phyloP scores from a whole-genome alignment of 1,284 basidiomycete genomes.

The Puccinia hordei region DNA sequence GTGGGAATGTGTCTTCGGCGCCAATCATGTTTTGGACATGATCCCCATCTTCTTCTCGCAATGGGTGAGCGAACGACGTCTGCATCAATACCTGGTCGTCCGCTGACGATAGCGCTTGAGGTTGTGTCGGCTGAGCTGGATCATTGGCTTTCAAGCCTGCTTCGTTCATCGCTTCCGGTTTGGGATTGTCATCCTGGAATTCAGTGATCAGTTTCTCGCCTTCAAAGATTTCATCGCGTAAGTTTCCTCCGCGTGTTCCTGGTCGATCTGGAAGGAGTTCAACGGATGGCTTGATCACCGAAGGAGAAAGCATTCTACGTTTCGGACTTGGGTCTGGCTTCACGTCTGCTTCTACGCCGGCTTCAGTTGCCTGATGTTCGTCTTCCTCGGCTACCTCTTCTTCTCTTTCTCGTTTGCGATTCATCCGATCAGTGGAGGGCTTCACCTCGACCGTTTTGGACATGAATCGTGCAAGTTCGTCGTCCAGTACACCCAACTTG shows the following conservation, averaged over 20 bases:
- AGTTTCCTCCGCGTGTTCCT: slow-evolving; percentile 37
- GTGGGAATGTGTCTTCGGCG: neutral
- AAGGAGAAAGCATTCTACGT: slow-evolving; percentile 8
- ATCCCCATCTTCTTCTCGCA: neutral
- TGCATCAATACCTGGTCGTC: neutral
- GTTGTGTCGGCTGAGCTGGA: neutral
- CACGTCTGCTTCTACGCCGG: neutral
- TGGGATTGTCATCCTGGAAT: slow-evolving; percentile 8
- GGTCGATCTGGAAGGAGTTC: slow-evolving; percentile 30
- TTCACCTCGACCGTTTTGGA: neutral
- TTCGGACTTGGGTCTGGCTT: neutral
- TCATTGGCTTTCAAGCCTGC: neutral
- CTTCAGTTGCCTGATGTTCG: neutral
- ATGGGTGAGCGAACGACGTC: neutral
- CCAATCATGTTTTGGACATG: neutral
- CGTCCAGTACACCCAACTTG: slow-evolving; percentile 26
- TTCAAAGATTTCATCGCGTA: slow-evolving; percentile 20
- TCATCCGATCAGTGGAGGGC: neutral
- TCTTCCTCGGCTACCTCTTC: neutral
- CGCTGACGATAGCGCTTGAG: neutral
- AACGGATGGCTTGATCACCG: neutral
- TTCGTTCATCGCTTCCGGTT: neutral
- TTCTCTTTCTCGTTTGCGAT: slow-evolving; percentile 19
- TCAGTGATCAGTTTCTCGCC: neutral
- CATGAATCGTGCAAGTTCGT: slow-evolving; percentile 45